Percentiles rank a stretch among this genome's conserved stretches.
Conservation (phyloP, 1,284 basidiomycete genomes). For the Ceratobasidium sp. region DNA sequence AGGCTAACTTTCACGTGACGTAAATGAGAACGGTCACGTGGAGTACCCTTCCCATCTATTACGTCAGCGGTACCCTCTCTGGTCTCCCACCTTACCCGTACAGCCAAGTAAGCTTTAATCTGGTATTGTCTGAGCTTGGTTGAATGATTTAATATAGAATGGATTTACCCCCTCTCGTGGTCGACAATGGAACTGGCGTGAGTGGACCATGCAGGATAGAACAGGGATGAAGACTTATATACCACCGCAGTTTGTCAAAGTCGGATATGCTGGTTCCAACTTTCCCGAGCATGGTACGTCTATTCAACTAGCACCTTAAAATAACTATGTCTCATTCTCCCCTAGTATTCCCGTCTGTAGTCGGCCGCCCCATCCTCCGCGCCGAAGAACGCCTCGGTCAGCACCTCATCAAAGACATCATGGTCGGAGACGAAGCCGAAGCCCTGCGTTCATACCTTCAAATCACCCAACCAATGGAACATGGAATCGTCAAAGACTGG, state of each 20-base stretch:
- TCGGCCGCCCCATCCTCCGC: slow-evolving; percentile 95
- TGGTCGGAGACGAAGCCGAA: slow-evolving; percentile 96
- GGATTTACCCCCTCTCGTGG: slow-evolving; percentile 74
- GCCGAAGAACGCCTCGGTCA: slow-evolving; percentile 93
- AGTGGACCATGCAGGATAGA: slow-evolving; percentile 49
- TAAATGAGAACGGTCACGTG: slow-evolving; percentile 32
- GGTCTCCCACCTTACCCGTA: slow-evolving; percentile 17
- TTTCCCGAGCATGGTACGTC: slow-evolving; percentile 93
- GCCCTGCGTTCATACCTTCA: slow-evolving; percentile 95
- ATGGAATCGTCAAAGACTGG: slow-evolving; percentile 99
- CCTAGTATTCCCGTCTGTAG: slow-evolving; percentile 92
- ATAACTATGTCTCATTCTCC: slow-evolving; percentile 6
- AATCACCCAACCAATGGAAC: slow-evolving; percentile 98
- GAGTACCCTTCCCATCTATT: background rate
- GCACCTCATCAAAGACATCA: slow-evolving; percentile 91
- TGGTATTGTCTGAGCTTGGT: no score
- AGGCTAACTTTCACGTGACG: slow-evolving; percentile 18
- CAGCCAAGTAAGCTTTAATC: background rate
- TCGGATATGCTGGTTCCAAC: slow-evolving; percentile 97
- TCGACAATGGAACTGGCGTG: slow-evolving; percentile 98
- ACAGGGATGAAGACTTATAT: slow-evolving; percentile 21
- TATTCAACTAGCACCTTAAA: background rate
- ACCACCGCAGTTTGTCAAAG: slow-evolving; percentile 87
- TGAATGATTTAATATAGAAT: slow-evolving; percentile 2
- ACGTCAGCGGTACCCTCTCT: slow-evolving; percentile 1